Percentiles rank a stretch among this genome's conserved stretches.
Evolutionary conservation across 371 early-diverging fungal species (phyloP).

Genomic region (Zancudomyces culisetae): DNA sequence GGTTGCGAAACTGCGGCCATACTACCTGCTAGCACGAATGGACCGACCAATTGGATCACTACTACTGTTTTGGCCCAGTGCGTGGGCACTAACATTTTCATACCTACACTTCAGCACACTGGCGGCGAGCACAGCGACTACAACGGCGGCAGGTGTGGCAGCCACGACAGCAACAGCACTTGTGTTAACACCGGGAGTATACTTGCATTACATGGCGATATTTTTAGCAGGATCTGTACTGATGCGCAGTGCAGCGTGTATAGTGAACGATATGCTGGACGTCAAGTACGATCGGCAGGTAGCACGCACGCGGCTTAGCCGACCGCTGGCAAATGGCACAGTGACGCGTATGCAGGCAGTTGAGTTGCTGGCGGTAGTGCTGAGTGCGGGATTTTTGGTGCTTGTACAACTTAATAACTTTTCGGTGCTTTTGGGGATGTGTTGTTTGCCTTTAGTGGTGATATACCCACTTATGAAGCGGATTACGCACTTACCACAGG

Average conservation of each 20-base stretch:
- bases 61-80: slow-evolving; percentile 78
- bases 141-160: no score
- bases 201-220: slow-evolving; percentile 48
- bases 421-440: slow-evolving; percentile 62
- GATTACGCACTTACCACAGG: slow-evolving; percentile 87
- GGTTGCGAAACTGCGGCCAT: no score
- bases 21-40: slow-evolving; percentile 54
- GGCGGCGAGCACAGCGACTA: slow-evolving; percentile 64
- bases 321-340: slow-evolving; percentile 72
- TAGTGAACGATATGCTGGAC: slow-evolving; percentile 95
- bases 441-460: slow-evolving; percentile 55
- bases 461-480: slow-evolving; percentile 92
- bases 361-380: slow-evolving; percentile 58
- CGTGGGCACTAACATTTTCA: slow-evolving; percentile 19
- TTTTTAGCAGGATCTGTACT: slow-evolving; percentile 75
- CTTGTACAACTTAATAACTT: slow-evolving; percentile 52
- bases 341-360: slow-evolving; percentile 51
- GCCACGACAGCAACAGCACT: no score
- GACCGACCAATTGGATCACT: slow-evolving; percentile 87
- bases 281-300: slow-evolving; percentile 61
- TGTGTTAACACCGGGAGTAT: no score
- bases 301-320: no score
- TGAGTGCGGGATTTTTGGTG: slow-evolving; percentile 59
- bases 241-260: slow-evolving; percentile 96
- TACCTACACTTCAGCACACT: slow-evolving; percentile 5